These are phyloP conservation scores for Thraustochytrium sp. DNA, from an alignment of 352 stramenopile species.

Conservation along the genomic window DNA sequence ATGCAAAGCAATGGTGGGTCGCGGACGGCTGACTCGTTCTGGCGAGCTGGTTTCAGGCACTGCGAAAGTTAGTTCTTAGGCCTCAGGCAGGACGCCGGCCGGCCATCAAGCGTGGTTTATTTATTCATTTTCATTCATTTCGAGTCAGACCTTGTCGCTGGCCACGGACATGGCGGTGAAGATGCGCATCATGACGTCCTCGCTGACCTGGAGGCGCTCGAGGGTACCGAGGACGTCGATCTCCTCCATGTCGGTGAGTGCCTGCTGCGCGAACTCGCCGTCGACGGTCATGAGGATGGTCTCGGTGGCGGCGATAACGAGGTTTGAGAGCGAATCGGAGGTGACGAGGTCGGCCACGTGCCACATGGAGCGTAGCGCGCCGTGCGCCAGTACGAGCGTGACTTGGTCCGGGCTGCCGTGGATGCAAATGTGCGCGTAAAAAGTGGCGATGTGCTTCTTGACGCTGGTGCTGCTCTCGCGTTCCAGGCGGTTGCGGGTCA, in stretches of 20 bases:
- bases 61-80: no score
- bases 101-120: background rate
- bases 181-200: background rate
- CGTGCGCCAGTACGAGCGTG: background rate
- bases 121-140: no score
- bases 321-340: background rate
- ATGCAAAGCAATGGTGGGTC: no score
- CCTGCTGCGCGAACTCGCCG: background rate
- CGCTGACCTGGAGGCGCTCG: background rate
- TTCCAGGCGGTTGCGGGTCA: background rate
- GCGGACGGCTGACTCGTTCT: no score
- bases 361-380: background rate
- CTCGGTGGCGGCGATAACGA: background rate
- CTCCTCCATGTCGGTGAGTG: background rate
- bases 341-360: background rate
- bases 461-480: background rate
- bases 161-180: background rate
- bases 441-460: background rate
- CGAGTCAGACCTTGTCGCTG: no score
- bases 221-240: background rate
- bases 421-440: background rate
- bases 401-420: background rate
- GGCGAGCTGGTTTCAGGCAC: no score
- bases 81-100: background rate
- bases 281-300: background rate